These are phyloP conservation scores for Penicillium sp. DNA, from an alignment of 2,329 filamentous ascomycete genomes.

Conservation along the genomic window DNA sequence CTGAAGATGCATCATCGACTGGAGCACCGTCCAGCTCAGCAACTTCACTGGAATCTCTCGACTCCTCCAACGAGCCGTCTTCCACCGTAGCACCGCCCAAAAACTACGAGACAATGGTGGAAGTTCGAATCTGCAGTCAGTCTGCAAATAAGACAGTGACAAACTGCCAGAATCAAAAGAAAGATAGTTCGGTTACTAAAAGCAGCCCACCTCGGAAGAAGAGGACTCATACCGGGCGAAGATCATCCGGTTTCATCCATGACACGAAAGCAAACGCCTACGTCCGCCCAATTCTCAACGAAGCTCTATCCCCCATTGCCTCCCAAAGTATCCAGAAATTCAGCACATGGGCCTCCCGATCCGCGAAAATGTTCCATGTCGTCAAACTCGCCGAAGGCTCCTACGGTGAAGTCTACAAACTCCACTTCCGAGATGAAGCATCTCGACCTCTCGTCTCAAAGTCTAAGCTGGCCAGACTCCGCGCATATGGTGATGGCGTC, in stretches of 20 bases:
- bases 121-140: constrained; percentile 28
- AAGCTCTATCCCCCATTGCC: constrained; percentile 39
- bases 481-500: constrained; percentile 45
- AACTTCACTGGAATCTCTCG: not conserved
- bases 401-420: constrained; percentile 66
- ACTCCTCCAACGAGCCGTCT: constrained; percentile 5
- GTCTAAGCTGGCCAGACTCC: constrained; percentile 40
- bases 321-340: constrained; percentile 43
- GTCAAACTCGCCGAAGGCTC: constrained; percentile 67
- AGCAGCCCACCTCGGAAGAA: constrained; percentile 16
- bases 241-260: constrained; percentile 37
- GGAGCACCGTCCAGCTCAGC: not conserved
- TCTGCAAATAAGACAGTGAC: not conserved
- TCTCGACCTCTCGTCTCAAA: constrained; percentile 38
- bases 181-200: not conserved
- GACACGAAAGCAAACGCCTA: constrained; percentile 39
- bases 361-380: constrained; percentile 46
- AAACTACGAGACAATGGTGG: constrained; percentile 30
- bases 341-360: constrained; percentile 40
- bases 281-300: constrained; percentile 38
- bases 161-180: not conserved
- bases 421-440: constrained; percentile 45
- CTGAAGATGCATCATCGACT: not conserved
- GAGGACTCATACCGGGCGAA: constrained; percentile 21
- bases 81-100: constrained; percentile 1